Evolutionary conservation across 768 basidiomycete genomes (phyloP), one percentile per base, ranked within the genome.

Genomic region (Omphalotus guepiniiformis): DNA sequence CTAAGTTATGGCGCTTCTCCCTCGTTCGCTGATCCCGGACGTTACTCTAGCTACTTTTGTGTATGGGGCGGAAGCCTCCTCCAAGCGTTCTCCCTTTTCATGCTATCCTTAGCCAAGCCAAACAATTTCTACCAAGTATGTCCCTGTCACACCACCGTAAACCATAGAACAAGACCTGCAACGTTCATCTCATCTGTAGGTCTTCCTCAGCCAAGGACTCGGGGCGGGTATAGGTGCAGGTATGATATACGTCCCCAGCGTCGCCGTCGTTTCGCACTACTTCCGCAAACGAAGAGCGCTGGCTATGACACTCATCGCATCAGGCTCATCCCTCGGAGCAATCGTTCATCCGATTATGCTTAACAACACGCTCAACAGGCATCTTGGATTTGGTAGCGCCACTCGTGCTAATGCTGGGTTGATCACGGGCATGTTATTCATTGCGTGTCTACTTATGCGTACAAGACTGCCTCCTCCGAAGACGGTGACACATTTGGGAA

Each of bases 211-310:
- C 0, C 79, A 83, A 63, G 79, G 77, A 1, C 59, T 82, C 6
- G 79, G 75, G 0, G 73, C 75, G 66, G 81, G 81, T 0, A 58
- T 80, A 15, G 78, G 79, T 18, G 72, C 75, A 64, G 80, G 80
- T 1, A 52, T 80, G 28, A 66, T 79, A 53, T 80, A 79, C 56
- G 52, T 80, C 1, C 81, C 80, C 0, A 67, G 73, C 6, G 56
- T 79, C 21, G 70, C 74, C 12, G 65, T 80, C n/a, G 66, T 74
- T 6, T 72, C 76, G 3, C 80, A 82, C 49, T 75, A 77, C 57
- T 83, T 80, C 58, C 63, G 66, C 13, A 64, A 56, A 19, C 64
- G 67, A 39, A 63, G 80, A 32, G 71, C 74, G 0, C 49, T 80
- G 7, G 80, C 78, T 0, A 80, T 79, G 69, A 82, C 82, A 16